These are phyloP conservation scores for Penicillium mononematosum DNA, from an alignment of 495 filamentous ascomycete genomes.

Conservation along the genomic window DNA sequence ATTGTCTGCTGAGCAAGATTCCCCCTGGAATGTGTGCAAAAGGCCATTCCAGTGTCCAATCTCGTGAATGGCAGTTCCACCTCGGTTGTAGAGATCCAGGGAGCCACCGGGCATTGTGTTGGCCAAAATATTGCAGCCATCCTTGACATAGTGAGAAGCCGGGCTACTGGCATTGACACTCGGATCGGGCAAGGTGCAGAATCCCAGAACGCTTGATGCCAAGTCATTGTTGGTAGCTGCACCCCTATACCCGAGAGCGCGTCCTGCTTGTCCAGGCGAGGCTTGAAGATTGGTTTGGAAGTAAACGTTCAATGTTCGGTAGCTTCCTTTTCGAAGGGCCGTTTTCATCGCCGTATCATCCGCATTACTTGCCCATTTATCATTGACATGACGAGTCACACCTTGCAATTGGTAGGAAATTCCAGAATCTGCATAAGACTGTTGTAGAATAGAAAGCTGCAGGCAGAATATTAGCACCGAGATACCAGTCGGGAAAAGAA, in stretches of 20 bases:
- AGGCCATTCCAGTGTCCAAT: constrained; percentile 62
- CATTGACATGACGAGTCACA: constrained; percentile 70
- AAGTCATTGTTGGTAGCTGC: constrained; percentile 18
- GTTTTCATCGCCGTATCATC: constrained; percentile 64
- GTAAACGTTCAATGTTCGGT: constrained; percentile 51
- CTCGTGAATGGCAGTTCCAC: constrained; percentile 55
- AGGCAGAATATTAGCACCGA: not conserved
- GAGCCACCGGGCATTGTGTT: constrained; percentile 49
- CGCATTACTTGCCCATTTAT: constrained; percentile 62
- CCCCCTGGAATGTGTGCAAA: constrained; percentile 55
- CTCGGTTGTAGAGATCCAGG: constrained; percentile 45
- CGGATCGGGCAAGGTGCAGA: constrained; percentile 49
- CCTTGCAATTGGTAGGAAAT: constrained; percentile 61
- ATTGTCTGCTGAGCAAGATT: constrained; percentile 40
- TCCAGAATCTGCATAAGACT: constrained; percentile 40
- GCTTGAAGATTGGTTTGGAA: constrained; percentile 50
- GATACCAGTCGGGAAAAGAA: not conserved
- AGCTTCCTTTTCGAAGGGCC: constrained; percentile 55
- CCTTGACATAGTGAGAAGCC: constrained; percentile 41
- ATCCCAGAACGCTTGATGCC: constrained; percentile 44
- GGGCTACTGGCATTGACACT: constrained; percentile 37
- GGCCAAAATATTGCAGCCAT: constrained; percentile 55
- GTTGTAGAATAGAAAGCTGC: constrained; percentile 44
- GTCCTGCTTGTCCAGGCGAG: constrained; percentile 22
- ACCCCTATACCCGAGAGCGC: constrained; percentile 13